These are phyloP conservation scores for Lachancea sp. DNA, from an alignment of 805 yeast genomes.

Conservation along the genomic window DNA sequence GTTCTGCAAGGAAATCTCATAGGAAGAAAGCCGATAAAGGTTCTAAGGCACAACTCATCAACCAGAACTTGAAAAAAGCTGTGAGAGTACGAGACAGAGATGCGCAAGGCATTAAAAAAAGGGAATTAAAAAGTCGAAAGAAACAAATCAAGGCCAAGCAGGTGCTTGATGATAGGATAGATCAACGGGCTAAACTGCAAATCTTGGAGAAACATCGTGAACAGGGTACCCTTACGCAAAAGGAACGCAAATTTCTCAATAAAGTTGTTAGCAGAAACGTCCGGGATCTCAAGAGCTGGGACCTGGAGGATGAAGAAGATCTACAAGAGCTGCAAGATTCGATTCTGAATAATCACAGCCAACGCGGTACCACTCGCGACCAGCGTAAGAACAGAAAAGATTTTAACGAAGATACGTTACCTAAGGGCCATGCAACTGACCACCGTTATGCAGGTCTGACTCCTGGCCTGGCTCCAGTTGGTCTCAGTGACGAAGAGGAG, in stretches of 20 bases:
- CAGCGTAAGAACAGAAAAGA: conserved; percentile 11
- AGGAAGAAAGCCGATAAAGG: conserved; percentile 13
- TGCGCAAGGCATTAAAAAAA: conserved; percentile 31
- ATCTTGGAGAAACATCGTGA: conserved; percentile 32
- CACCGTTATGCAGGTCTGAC: conserved; percentile 56
- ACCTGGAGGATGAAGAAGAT: conserved; percentile 38
- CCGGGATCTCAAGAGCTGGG: conserved; percentile 38
- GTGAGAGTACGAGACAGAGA: conserved; percentile 33
- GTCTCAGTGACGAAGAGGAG: conserved; percentile 48
- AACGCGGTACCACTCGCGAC: conserved; percentile 10
- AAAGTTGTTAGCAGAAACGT: conserved; percentile 35
- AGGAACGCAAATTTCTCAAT: conserved; percentile 34
- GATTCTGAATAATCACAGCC: conserved; percentile 39
- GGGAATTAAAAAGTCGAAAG: conserved; percentile 30
- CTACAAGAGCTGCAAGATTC: conserved; percentile 38
- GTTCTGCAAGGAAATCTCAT: background rate
- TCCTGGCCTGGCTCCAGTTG: conserved; percentile 84
- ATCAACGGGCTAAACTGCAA: conserved; percentile 31
- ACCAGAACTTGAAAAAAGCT: conserved; percentile 32
- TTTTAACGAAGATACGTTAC: conserved; percentile 21
- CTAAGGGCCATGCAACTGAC: conserved; percentile 14
- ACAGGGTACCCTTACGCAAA: conserved; percentile 28
- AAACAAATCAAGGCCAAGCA: conserved; percentile 21
- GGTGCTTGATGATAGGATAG: conserved; percentile 19
- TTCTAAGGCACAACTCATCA: conserved; percentile 36